Percentiles rank a stretch among this genome's conserved stretches.
These are phyloP conservation scores for Clarireedia homoeocarpa DNA, from an alignment of 2,329 filamentous ascomycete genomes.

Conservation along the genomic window DNA sequence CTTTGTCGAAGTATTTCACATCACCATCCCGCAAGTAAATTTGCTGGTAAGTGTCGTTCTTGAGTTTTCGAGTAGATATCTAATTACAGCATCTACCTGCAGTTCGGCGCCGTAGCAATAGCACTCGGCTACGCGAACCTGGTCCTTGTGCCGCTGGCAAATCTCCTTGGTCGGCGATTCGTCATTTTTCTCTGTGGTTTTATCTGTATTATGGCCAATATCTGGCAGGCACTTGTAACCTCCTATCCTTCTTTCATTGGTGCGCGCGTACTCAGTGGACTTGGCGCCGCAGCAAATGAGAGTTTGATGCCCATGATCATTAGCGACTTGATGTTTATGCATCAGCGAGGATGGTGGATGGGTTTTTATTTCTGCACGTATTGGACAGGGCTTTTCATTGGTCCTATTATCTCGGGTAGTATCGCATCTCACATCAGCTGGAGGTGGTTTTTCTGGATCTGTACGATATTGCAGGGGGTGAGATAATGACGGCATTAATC, in stretches of 20 bases:
- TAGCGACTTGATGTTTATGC: constrained; percentile 13
- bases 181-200: not conserved
- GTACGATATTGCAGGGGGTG: constrained; percentile 9
- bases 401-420: constrained; percentile 30
- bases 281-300: constrained; percentile 12
- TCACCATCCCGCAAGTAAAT: constrained; percentile 29
- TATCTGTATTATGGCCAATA: constrained; percentile 1
- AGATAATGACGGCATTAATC: not conserved
- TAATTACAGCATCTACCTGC: constrained; percentile 3
- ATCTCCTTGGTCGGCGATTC: not conserved
- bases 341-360: constrained; percentile 13
- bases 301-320: constrained; percentile 20
- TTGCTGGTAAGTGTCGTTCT: constrained; percentile 20
- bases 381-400: not conserved
- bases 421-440: constrained; percentile 26
- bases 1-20: constrained; percentile 30
- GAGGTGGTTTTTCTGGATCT: constrained; percentile 17
- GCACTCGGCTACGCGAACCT: not conserved
- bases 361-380: constrained; percentile 12
- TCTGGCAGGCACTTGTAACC: constrained; percentile 5
- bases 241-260: constrained; percentile 10
- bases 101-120: not conserved
- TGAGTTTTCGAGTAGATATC: not conserved
- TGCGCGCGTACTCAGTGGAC: constrained; percentile 10
- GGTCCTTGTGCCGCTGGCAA: not conserved